Percentiles rank a stretch among this genome's conserved stretches.
Evolutionary conservation across 371 early-diverging fungal genomes (phyloP).

Genomic region (Saksenaea oblongispora): DNA sequence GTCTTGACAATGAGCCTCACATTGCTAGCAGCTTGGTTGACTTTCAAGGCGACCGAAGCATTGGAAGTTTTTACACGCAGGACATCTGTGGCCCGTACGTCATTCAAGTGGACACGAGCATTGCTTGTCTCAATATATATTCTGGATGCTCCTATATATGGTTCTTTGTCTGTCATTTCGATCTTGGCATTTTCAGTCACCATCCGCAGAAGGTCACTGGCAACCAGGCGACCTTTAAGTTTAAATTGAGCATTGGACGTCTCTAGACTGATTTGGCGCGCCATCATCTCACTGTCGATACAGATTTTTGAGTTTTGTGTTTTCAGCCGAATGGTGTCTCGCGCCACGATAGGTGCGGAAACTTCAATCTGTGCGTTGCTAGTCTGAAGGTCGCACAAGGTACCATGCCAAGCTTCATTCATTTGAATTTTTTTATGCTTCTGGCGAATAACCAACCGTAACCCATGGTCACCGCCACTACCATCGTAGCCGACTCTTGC

Average conservation of each 20-base stretch:
- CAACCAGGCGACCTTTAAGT: background rate
- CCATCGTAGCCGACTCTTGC: background rate
- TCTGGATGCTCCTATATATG: background rate
- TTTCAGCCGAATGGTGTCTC: background rate
- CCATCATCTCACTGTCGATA: background rate
- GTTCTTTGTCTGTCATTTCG: background rate
- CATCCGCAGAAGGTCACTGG: background rate
- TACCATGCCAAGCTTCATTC: background rate
- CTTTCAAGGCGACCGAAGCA: background rate
- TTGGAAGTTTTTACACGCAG: background rate
- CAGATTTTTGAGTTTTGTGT: background rate
- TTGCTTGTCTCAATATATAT: background rate
- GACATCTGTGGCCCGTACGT: background rate
- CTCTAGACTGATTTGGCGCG: background rate
- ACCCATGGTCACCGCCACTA: background rate
- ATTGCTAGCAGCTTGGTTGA: background rate
- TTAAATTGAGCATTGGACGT: background rate
- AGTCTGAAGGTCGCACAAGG: background rate
- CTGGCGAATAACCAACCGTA: background rate
- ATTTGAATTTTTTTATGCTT: background rate
- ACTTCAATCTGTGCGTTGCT: background rate
- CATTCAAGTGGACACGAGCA: background rate
- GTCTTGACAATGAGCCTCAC: background rate
- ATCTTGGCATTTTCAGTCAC: background rate
- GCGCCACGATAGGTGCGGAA: background rate